These are phyloP conservation scores for Alisma plantagoaquatica DNA, from an alignment of 106 monocot species.

Conservation along the genomic window DNA sequence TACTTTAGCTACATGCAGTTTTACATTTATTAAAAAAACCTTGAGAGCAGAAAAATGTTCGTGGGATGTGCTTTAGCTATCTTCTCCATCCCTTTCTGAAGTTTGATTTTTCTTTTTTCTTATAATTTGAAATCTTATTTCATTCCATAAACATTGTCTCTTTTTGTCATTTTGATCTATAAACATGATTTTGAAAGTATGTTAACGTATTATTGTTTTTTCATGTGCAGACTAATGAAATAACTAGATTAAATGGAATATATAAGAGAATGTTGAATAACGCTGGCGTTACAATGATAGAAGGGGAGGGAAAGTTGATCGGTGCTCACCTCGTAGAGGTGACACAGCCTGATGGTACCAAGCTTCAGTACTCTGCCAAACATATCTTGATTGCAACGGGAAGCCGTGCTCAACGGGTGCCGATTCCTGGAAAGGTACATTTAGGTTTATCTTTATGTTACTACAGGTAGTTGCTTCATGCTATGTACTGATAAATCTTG, in stretches of 20 bases:
- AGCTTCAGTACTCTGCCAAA: constrained; percentile 63
- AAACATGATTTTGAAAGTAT: background rate
- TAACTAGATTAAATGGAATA: constrained; percentile 85
- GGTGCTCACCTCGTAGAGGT: constrained; percentile 74
- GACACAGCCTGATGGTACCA: constrained; percentile 58
- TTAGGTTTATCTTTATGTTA: no score
- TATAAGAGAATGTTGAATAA: constrained; percentile 71
- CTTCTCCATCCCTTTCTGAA: background rate
- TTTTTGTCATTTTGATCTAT: background rate
- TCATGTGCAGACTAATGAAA: constrained; percentile 70
- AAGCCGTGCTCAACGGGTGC: constrained; percentile 72
- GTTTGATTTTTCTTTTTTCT: background rate
- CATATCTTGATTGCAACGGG: constrained; percentile 97
- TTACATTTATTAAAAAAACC: no score
- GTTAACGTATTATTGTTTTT: no score
- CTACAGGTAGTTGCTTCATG: no score
- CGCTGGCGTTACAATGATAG: constrained; percentile 85
- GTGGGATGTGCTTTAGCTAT: no score
- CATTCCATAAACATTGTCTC: no score
- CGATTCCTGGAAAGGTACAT: constrained; percentile 84
- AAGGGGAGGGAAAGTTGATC: constrained; percentile 86
- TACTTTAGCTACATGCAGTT: no score
- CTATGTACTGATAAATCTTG: no score
- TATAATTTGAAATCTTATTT: background rate
- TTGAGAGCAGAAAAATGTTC: no score